A percentile compares a stretch with the other conserved stretches of the same genome.
Evolutionary conservation across 78 protist genomes (phyloP).

Genomic region (Planoprotostelium fungivorum): DNA sequence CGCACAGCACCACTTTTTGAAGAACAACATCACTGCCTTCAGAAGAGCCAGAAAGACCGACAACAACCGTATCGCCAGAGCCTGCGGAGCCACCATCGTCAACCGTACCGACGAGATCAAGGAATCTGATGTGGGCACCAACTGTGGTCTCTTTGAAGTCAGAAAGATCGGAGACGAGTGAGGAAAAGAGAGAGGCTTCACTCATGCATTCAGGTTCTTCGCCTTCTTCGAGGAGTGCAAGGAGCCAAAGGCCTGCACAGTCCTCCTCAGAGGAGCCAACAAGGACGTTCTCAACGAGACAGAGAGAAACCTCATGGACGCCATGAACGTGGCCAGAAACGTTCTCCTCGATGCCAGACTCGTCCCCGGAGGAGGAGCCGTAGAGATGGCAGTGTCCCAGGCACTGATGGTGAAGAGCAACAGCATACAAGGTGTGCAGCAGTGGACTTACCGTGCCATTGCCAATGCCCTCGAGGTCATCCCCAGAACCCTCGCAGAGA

Average conservation of each 20-base stretch:
- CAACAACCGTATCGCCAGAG: slow-evolving; percentile 98
- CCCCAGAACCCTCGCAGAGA: slow-evolving; percentile 96
- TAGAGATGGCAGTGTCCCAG: slow-evolving; percentile 92
- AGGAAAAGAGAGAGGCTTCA: background rate
- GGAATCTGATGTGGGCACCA: slow-evolving; percentile 95
- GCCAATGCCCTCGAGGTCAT: slow-evolving; percentile 92
- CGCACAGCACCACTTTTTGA: slow-evolving; percentile 90
- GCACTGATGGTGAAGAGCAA: slow-evolving; percentile 74
- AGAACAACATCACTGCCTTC: slow-evolving; percentile 91
- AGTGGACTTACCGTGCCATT: slow-evolving; percentile 90
- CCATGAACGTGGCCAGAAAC: slow-evolving; percentile 97
- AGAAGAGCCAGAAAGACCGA: slow-evolving; percentile 97
- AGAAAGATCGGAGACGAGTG: slow-evolving; percentile 97
- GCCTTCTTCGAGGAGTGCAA: slow-evolving; percentile 95
- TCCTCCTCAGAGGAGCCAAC: slow-evolving; percentile 97
- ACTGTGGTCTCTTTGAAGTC: slow-evolving; percentile 89
- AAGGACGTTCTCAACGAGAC: slow-evolving; percentile 98
- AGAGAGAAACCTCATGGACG: slow-evolving; percentile 92
- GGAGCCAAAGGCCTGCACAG: slow-evolving; percentile 98
- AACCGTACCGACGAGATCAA: slow-evolving; percentile 87
- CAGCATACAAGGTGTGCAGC: slow-evolving; percentile 82
- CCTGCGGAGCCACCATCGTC: slow-evolving; percentile 98
- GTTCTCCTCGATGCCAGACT: slow-evolving; percentile 89
- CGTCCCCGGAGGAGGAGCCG: slow-evolving; percentile 99
- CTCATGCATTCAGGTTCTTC: slow-evolving; percentile 63